Percentiles rank a stretch among this genome's conserved stretches.
Conservation (phyloP, 371 early-diverging fungal genomes). For the Mucor saturninus region DNA sequence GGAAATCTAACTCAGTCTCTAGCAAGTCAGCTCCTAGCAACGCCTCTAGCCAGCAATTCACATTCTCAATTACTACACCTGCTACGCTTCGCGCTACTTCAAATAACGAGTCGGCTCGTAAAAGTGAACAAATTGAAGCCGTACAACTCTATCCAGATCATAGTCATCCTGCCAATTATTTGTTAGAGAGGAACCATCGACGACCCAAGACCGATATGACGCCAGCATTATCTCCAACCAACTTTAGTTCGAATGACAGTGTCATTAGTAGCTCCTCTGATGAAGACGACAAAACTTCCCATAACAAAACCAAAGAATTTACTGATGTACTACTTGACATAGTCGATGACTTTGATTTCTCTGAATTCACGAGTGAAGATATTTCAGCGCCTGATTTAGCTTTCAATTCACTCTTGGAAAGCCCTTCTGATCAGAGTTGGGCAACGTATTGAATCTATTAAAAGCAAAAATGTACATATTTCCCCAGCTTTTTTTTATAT, state of each 20-base stretch:
- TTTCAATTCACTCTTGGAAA: background rate
- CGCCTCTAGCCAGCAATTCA: slow-evolving; percentile 14
- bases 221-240: slow-evolving; percentile 1
- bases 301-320: background rate
- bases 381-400: background rate
- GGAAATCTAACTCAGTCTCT: no score
- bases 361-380: background rate
- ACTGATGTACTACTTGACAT: background rate
- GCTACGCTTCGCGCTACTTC: slow-evolving; percentile 16
- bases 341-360: background rate
- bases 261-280: slow-evolving; percentile 5
- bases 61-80: slow-evolving; percentile 29
- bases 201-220: background rate
- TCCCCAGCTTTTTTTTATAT: background rate
- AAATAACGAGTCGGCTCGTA: background rate
- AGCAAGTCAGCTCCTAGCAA: background rate
- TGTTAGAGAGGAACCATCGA: slow-evolving; percentile 2
- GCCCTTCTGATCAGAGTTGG: background rate
- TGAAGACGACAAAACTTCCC: background rate
- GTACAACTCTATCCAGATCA: slow-evolving; percentile 29
- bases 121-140: slow-evolving; percentile 8
- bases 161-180: slow-evolving; percentile 20
- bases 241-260: background rate
- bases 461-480: background rate
- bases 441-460: background rate